Evolutionary conservation across 352 stramenopile species (phyloP).

Genomic region (Globisporangium spinosum): DNA sequence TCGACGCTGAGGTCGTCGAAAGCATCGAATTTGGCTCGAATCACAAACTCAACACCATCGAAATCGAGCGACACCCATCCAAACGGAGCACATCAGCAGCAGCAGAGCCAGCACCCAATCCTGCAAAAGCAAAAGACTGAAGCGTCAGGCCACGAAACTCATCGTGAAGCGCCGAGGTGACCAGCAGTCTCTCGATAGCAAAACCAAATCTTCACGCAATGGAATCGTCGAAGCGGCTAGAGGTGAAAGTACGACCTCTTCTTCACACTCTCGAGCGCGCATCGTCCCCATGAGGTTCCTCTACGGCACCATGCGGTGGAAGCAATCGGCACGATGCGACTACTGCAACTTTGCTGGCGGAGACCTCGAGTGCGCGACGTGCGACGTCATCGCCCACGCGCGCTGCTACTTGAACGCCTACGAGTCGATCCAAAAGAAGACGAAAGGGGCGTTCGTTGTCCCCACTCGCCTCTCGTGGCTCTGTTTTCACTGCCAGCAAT

Average conservation of each 20-base stretch:
- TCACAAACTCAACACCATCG: not conserved
- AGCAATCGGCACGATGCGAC: conserved; percentile 42
- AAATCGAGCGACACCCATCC: not conserved
- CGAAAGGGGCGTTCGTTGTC: conserved; percentile 52
- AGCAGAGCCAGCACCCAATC: not conserved
- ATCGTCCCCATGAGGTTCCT: conserved; percentile 43
- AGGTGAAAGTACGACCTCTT: not conserved
- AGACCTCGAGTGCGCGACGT: conserved; percentile 62
- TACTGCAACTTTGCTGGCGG: conserved; percentile 60
- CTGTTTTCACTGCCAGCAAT: conserved; percentile 43
- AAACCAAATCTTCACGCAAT: not conserved
- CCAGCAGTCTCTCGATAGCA: not conserved
- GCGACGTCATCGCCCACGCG: conserved; percentile 62
- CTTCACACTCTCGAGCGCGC: not conserved
- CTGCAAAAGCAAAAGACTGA: conserved; percentile 10
- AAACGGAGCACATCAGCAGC: not conserved
- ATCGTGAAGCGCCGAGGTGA: conserved; percentile 13
- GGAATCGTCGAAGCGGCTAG: not conserved
- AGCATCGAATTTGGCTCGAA: not conserved
- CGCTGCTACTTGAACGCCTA: conserved; percentile 48
- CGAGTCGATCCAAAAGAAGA: conserved; percentile 30
- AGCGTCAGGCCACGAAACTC: conserved; percentile 21
- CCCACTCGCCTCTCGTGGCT: conserved; percentile 57
- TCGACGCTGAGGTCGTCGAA: not conserved
- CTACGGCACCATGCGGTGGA: conserved; percentile 40